Base-by-base conservation (phyloP, 345 rosid species). In the Limnanthes douglasii region DNA sequence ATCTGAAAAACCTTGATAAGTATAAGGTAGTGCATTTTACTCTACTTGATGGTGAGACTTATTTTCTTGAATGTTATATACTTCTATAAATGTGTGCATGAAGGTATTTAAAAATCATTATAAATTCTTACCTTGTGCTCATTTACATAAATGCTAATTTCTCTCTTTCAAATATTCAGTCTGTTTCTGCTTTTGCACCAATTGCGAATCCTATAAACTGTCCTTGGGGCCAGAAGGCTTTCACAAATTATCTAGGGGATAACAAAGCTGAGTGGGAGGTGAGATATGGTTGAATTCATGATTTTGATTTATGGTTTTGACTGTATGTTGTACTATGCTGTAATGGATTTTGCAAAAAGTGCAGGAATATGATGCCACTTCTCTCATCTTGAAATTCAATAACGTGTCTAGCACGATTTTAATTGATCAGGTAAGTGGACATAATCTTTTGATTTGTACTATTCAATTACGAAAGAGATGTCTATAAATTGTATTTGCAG, bases 321-420 rank as follows among this genome's bases (percentile, higher is more conserved):
- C 35, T 37, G 21, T 25, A 47, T 20, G 15, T 2, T 27, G 36
- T 11, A 11, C 35, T 11, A 4, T 31, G 8, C 19, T 20, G 27
- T 6, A 27, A 16, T 4, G 17, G 7, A 34, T 6, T 15, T 18
- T n/a, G n/a, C n/a, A 13, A 0, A 38, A 51, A 32, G 17, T 62
- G 69, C 86, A 82, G 95, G 97, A 82, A 57, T 88, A 83, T 37
- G 95, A 88, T 51, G 97, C 90, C 11, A 73, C 90, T 46, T 68
- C 45, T 58, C 68, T 88, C 23, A 44, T 78, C 18, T 58, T 64
- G 30, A 88, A 82, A 64, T 53, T 16, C 60, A 61, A 56, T 26
- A 55, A 71, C 59, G 68, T 72, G 12, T 58, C 74, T 40, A 68
- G 78, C n/a, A 65, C 86, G 31, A 71, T 83, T 51, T 65, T 88